Conservation (phyloP, 352 stramenopile species). For the Globisporangium rhizosaccharum region DNA sequence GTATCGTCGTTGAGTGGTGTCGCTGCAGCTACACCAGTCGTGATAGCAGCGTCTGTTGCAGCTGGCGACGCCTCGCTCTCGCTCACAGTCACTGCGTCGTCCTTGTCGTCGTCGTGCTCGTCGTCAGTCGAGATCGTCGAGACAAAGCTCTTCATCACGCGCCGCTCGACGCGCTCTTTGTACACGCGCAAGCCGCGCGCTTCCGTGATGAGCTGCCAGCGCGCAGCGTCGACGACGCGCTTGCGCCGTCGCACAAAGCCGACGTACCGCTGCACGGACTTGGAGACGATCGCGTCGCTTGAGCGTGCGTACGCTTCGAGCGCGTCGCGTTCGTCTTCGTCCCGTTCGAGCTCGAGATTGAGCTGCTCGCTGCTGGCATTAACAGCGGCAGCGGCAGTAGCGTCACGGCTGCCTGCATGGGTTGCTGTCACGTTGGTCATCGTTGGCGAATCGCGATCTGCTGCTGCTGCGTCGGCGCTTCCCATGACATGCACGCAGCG, state of each 20-base stretch:
- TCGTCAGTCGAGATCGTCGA: not conserved
- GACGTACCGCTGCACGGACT: constrained; percentile 44
- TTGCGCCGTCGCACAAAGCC: constrained; percentile 36
- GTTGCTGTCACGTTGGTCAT: too few relatives aligned
- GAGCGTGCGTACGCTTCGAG: constrained; percentile 35
- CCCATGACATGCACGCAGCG: too few relatives aligned
- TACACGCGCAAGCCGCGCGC: constrained; percentile 47
- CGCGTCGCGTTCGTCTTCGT: constrained; percentile 4
- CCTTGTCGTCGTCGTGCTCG: not conserved
- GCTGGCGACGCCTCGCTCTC: constrained; percentile 8
- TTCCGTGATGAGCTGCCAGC: constrained; percentile 35
- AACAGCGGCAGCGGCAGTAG: not conserved
- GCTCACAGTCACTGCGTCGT: constrained; percentile 4
- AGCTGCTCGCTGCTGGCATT: not conserved
- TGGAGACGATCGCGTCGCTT: constrained; percentile 50
- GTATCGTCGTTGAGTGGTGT: not conserved
- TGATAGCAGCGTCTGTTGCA: not conserved
- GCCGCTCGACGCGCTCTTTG: constrained; percentile 38
- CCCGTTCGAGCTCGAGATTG: not conserved
- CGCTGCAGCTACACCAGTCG: not conserved
- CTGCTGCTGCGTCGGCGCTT: too few relatives aligned
- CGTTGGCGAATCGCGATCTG: too few relatives aligned
- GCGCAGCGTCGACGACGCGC: constrained; percentile 27
- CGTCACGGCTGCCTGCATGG: too few relatives aligned
- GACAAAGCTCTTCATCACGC: constrained; percentile 8